Percentiles rank a stretch among this genome's conserved stretches.
These are phyloP conservation scores for Aspergillus sp. DNA, from an alignment of 2,329 filamentous ascomycete genomes.

Conservation along the genomic window DNA sequence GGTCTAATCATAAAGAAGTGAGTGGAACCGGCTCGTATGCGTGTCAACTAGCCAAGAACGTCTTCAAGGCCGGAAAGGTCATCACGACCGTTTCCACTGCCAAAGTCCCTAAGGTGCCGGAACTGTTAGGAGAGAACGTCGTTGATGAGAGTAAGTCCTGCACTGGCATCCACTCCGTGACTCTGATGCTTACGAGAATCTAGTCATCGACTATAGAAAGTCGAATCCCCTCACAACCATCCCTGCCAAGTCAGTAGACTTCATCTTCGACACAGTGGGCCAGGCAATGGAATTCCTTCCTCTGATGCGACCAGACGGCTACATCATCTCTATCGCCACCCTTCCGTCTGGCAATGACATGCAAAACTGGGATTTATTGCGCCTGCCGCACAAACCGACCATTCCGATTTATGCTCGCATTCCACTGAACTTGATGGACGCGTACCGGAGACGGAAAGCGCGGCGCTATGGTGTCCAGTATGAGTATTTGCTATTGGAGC, in stretches of 20 bases:
- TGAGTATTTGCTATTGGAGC: slow-evolving; percentile 47
- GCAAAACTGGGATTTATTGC: slow-evolving; percentile 31
- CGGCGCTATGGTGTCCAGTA: slow-evolving; percentile 48
- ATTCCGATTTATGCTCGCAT: slow-evolving; percentile 13
- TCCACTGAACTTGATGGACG: slow-evolving; percentile 34
- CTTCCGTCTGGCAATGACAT: slow-evolving; percentile 37
- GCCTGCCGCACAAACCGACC: not conserved
- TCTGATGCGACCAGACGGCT: slow-evolving; percentile 40
- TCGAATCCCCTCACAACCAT: slow-evolving; percentile 40
- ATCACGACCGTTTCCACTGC: slow-evolving; percentile 55
- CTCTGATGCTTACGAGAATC: not conserved
- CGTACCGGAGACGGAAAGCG: slow-evolving; percentile 1
- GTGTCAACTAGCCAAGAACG: slow-evolving; percentile 53
- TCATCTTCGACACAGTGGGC: slow-evolving; percentile 52
- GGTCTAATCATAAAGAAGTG: slow-evolving; percentile 26
- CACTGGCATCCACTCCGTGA: not conserved
- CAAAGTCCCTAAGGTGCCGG: slow-evolving; percentile 49
- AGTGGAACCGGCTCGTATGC: slow-evolving; percentile 49
- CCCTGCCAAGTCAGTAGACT: slow-evolving; percentile 48
- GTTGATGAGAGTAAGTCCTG: slow-evolving; percentile 44
- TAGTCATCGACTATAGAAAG: slow-evolving; percentile 53
- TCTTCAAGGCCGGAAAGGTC: slow-evolving; percentile 49
- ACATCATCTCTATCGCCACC: slow-evolving; percentile 39
- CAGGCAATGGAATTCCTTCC: slow-evolving; percentile 42
- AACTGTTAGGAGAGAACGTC: slow-evolving; percentile 43